Evolutionary conservation across 2,329 filamentous ascomycete species (phyloP).

Genomic region (Stagonosporopsis tanaceti): DNA sequence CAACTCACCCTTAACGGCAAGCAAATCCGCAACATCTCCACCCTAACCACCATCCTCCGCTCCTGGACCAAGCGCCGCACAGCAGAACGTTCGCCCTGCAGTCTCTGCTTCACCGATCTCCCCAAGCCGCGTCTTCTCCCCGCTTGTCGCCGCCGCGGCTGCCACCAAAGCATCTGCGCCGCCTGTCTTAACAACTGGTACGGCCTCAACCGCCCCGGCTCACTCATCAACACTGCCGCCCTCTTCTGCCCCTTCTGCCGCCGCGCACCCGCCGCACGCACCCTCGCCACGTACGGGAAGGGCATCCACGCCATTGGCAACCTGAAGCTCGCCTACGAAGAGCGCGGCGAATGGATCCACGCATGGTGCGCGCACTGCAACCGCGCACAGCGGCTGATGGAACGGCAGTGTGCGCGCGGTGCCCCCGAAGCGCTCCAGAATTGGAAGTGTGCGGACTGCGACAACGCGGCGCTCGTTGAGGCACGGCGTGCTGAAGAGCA

Average conservation of each 20-base stretch:
- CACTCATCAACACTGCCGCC: conserved; percentile 58
- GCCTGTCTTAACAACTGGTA: conserved; percentile 57
- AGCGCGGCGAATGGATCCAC: conserved; percentile 57
- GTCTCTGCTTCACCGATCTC: conserved; percentile 56
- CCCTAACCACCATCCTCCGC: conserved; percentile 48
- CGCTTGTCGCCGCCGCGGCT: conserved; percentile 58
- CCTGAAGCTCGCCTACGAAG: conserved; percentile 51
- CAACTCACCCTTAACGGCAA: conserved; percentile 50
- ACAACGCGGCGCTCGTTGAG: conserved; percentile 18
- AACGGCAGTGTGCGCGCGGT: conserved; percentile 56
- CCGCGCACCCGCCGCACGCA: conserved; percentile 51
- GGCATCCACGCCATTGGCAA: conserved; percentile 51
- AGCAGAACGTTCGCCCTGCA: conserved; percentile 53
- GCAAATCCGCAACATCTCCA: conserved; percentile 52
- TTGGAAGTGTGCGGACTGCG: conserved; percentile 56
- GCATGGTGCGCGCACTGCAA: conserved; percentile 59
- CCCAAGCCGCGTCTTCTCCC: conserved; percentile 50
- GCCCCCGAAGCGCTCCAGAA: conserved; percentile 47
- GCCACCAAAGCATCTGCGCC: conserved; percentile 55
- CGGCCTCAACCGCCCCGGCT: conserved; percentile 55
- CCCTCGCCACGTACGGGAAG: conserved; percentile 48
- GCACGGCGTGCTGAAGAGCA: not conserved
- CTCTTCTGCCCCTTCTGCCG: conserved; percentile 62
- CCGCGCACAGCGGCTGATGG: conserved; percentile 53
- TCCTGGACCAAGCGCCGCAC: conserved; percentile 51